Base-by-base conservation (phyloP, 2,329 filamentous ascomycete species). In the Annulohypoxylon truncatum region DNA sequence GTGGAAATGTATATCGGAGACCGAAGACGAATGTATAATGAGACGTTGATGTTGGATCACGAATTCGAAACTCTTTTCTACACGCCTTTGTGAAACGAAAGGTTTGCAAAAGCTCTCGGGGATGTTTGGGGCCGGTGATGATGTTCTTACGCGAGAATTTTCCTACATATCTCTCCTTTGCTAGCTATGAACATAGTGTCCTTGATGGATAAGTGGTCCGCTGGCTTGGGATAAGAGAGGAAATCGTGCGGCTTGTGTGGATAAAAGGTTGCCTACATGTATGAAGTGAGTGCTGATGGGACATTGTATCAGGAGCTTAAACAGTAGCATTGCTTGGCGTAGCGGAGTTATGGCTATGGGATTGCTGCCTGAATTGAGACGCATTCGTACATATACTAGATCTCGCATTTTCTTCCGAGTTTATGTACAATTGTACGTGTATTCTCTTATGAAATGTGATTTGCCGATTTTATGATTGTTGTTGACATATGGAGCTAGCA, bases 151-250 rank as follows among this genome's bases (percentile, higher is more conserved):
- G 38, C 52, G 47, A 40, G 4, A 52, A 33, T 18, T 33, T 3
- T 10, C 31, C 40, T 44, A 29, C 24, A 15, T 33, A 20, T 29
- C 12, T 35, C 29, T 29, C 38, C n/a, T n/a, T 31, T 31, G 8
- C 29, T 31, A 10, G 29, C 29, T 31, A 31, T 10, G 29, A 10
- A 6, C 29, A 31, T 5, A 13, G 40, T 13, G n/a, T 67, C 65
- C 65, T 65, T 59, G 67, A 69, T 61, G 67, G 64, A 69, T 55
- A 56, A 20, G n/a, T 2, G 29, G 56, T 53, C 31, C 7, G n/a
- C 15, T 46, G 13, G 61, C 51, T 50, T 40, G 29, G 53, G 38
- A 53, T 42, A 15, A 9, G 18, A 4, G 20, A 28, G 31, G 22
- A n/a, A n/a, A n/a, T 28, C 15, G 15, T 10, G 28, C 13, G 31